A percentile compares a stretch with the other conserved stretches of the same genome.
These are phyloP conservation scores for Saturnispora quitensis DNA, from an alignment of 805 yeast species.

Conservation along the genomic window DNA sequence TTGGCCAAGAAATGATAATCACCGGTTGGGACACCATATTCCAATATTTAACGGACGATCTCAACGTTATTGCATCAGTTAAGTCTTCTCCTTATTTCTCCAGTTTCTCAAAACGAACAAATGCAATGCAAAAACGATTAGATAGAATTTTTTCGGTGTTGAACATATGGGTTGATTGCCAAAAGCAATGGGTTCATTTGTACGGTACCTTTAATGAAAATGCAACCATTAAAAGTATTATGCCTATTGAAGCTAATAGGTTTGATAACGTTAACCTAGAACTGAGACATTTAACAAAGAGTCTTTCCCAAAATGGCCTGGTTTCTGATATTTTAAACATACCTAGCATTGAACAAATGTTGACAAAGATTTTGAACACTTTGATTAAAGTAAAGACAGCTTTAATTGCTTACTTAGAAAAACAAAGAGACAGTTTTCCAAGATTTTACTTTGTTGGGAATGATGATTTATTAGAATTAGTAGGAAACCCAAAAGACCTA, in stretches of 20 bases:
- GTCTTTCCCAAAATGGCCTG: conserved; percentile 37
- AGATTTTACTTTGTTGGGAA: conserved; percentile 85
- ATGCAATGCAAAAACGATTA: conserved; percentile 48
- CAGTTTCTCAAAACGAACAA: conserved; percentile 50
- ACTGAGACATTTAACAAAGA: conserved; percentile 41
- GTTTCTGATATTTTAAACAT: conserved; percentile 49
- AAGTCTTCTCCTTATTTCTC: conserved; percentile 53
- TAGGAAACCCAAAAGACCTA: conserved; percentile 54
- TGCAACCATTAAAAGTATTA: conserved; percentile 47
- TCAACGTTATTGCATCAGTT: conserved; percentile 60
- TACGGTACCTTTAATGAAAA: conserved; percentile 65
- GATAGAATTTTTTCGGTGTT: conserved; percentile 41
- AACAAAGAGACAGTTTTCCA: conserved; percentile 68
- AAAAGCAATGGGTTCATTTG: conserved; percentile 80
- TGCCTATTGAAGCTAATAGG: conserved; percentile 63
- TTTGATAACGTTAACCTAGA: conserved; percentile 59
- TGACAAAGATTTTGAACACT: conserved; percentile 48
- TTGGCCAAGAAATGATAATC: conserved; percentile 45
- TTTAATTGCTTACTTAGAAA: conserved; percentile 68
- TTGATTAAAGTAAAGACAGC: conserved; percentile 53
- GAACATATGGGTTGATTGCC: conserved; percentile 74
- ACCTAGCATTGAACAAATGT: conserved; percentile 36
- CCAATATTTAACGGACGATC: conserved; percentile 48
- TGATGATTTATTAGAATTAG: conserved; percentile 75
- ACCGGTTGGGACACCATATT: conserved; percentile 60